Evolutionary conservation across 257 asterid genomes (phyloP), one percentile per base, ranked within the genome.

Genomic region (Solanum tarijense): DNA sequence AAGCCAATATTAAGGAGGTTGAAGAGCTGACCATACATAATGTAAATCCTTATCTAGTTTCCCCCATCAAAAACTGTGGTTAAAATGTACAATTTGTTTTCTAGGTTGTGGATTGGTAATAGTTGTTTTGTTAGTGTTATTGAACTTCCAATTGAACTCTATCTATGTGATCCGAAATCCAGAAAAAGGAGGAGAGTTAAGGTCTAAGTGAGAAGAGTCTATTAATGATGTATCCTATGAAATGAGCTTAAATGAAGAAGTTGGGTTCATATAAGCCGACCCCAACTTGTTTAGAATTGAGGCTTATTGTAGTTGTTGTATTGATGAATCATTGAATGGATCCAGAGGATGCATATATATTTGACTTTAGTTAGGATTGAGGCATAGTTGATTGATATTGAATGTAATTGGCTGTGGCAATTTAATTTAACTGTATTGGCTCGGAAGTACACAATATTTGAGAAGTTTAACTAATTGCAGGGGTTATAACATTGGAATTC

Each of bases 401-500:
- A 27, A 71, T 35, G 41, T 18, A 65, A 87, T 32, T 58, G 14
- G n/a, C 78, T 58, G 71, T 81, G 86, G 86, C 83, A 6, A 29
- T 14, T 25, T 58, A 52, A 34, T 85, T 75, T 41, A 43, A 11
- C 73, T 71, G 39, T 31, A 46, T 31, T 82, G 20, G 39, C 74
- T 52, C 4, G 12, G 35, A 65, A 27, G 36, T 78, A 52, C 23
- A 86, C 69, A 21, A 31, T 58, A 16, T 78, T 85, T 73, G 48
- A 12, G 62, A 35, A 38, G 36, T 68, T 86, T 38, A 73, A 89
- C 86, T 73, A 48, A 58, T 41, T 88, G 55, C 96, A 96, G 99
- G 98, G 98, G 99, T 34, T 97, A 96, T 87, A 96, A 94, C 89
- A 96, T 97, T 39, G 98, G 99, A 34, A 91, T 97, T 69, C 93